Base-by-base conservation (phyloP, 169 alveolate genomes). In the Plasmodium falciparum region DNA sequence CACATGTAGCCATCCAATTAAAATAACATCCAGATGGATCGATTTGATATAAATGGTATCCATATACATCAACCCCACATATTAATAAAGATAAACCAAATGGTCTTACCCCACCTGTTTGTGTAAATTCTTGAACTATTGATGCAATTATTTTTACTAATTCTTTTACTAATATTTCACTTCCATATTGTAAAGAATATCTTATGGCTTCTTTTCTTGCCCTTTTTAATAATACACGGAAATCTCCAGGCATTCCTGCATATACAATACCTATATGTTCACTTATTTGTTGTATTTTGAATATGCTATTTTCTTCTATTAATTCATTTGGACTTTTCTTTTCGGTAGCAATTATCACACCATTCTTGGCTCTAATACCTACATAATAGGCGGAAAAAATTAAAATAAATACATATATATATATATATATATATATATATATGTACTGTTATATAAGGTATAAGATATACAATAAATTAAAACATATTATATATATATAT, bases 21-120 rank as follows among this genome's bases (percentile, higher is more conserved):
- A 97, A 97, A 95, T 96, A 98, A 39, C 99, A 99, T 29, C 99
- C 99, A 2, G 99, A 96, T 6, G 99, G 99, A 67, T 99, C 99
- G 45, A 98, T 95, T 73, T 97, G 98, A 91, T 94, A 97, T 76
- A 97, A 94, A 92, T 97, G 98, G 24, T 97, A 97, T 17, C 98
- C 98, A 74, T 93, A 94, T 20, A 92, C 93, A 66, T 97, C 98
- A 65, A 93, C 95, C 8, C 97, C 96, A 83, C 78, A 83, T 17
- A 78, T 74, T 67, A 99, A 95, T 58, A 98, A 95, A 2, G 99
- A 98, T 45, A 98, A 96, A 8, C 99, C 99, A 88, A 98, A 99
- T 67, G 99, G 99, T 65, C 99, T 97, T 45, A 99, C 99, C 0
- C 99, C 99, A 17, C 99, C 99, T 2, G 98, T 94, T 91, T 99